Conservation (phyloP, 805 yeast species). For the Saccharomycopsis sp. region DNA sequence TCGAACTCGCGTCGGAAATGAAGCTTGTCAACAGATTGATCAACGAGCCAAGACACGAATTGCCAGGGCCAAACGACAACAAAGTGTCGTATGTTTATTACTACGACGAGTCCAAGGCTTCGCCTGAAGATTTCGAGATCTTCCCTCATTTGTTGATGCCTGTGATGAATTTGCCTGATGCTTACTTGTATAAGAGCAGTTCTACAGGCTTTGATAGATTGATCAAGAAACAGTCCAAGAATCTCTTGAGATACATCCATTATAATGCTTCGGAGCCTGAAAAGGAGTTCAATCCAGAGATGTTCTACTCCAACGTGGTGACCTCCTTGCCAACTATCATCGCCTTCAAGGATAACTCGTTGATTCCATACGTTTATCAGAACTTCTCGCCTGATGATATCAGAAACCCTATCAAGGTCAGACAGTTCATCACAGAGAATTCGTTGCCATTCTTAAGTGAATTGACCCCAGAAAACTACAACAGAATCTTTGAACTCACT, state of each 20-base stretch:
- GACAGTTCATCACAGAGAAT: constrained; percentile 43
- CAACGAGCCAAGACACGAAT: constrained; percentile 28
- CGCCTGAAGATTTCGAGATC: constrained; percentile 52
- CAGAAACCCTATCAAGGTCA: constrained; percentile 42
- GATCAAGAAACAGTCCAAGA: constrained; percentile 34
- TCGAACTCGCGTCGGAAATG: constrained; percentile 23
- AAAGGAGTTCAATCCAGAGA: constrained; percentile 37
- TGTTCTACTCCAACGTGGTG: constrained; percentile 44
- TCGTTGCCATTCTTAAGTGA: constrained; percentile 49
- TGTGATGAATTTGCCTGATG: constrained; percentile 50
- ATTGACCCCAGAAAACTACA: constrained; percentile 35
- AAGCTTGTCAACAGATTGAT: constrained; percentile 24
- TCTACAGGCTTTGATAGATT: constrained; percentile 37
- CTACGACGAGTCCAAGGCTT: constrained; percentile 35
- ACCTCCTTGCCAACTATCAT: constrained; percentile 58
- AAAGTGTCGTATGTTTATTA: constrained; percentile 47
- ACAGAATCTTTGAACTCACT: constrained; percentile 20
- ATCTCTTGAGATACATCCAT: constrained; percentile 39
- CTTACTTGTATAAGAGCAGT: constrained; percentile 46
- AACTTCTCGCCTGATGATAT: constrained; percentile 60
- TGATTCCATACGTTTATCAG: constrained; percentile 47
- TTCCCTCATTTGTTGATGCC: constrained; percentile 57
- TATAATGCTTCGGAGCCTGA: constrained; percentile 32
- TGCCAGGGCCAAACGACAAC: constrained; percentile 30
- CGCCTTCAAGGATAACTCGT: constrained; percentile 51